Evolutionary conservation across 2,329 filamentous ascomycete genomes (phyloP).

Genomic region (Sporothrix dimorphospora): DNA sequence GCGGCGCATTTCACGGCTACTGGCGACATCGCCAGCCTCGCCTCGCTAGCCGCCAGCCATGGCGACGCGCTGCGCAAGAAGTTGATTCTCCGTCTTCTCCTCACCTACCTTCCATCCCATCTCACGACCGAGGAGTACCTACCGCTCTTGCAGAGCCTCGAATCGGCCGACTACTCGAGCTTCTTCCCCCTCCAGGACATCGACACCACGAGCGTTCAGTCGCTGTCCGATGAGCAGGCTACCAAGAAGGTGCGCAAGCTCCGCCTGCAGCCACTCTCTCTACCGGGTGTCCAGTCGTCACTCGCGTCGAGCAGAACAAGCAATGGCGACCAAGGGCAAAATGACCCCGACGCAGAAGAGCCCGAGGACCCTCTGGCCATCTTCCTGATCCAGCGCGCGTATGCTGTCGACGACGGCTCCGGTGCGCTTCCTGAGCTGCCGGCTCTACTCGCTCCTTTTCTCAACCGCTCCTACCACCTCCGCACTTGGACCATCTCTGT

Average conservation of each 20-base stretch:
- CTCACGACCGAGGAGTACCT: slow-evolving; percentile 65
- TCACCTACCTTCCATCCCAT: slow-evolving; percentile 77
- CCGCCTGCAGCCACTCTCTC: slow-evolving; percentile 60
- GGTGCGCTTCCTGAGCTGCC: slow-evolving; percentile 72
- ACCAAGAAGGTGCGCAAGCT: slow-evolving; percentile 66
- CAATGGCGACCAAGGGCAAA: slow-evolving; percentile 47
- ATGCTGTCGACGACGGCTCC: slow-evolving; percentile 70
- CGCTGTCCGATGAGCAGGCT: slow-evolving; percentile 65
- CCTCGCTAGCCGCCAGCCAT: slow-evolving; percentile 61
- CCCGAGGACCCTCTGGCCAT: slow-evolving; percentile 44
- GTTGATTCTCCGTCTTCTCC: slow-evolving; percentile 70
- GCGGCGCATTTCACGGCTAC: slow-evolving; percentile 70
- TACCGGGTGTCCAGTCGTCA: slow-evolving; percentile 38
- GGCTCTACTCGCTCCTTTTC: slow-evolving; percentile 68
- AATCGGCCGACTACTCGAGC: slow-evolving; percentile 44
- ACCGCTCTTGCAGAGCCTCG: slow-evolving; percentile 62
- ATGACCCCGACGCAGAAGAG: slow-evolving; percentile 39
- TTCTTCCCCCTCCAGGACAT: slow-evolving; percentile 47
- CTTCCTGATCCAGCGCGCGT: slow-evolving; percentile 70
- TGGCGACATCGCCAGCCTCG: slow-evolving; percentile 65
- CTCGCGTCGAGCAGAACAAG: slow-evolving; percentile 44
- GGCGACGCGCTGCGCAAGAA: slow-evolving; percentile 63
- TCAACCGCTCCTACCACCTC: slow-evolving; percentile 62
- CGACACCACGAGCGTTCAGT: slow-evolving; percentile 59
- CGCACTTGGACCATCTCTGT: slow-evolving; percentile 70